Evolutionary conservation across 768 basidiomycete genomes (phyloP).

Genomic region (Dioszegia aurantiaca): DNA sequence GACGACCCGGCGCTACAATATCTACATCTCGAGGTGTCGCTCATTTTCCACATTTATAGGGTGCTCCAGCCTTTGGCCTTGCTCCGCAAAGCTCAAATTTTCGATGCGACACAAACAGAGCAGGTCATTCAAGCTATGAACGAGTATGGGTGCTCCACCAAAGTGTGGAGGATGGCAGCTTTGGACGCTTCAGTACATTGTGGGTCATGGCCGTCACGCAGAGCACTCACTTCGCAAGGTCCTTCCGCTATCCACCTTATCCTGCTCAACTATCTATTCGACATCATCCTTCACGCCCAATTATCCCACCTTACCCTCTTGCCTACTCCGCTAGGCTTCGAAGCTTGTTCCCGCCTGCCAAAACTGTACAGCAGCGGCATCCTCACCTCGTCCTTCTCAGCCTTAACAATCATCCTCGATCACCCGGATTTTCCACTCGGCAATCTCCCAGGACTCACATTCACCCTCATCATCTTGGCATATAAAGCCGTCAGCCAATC

Average conservation of each 20-base stretch:
- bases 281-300: neutral
- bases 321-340: neutral
- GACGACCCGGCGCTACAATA: no score
- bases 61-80: no score
- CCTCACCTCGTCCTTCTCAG: neutral
- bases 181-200: neutral
- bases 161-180: neutral
- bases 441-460: slow-evolving; percentile 1
- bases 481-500: neutral
- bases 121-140: no score
- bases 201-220: no score
- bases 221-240: neutral
- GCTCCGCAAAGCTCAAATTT: no score
- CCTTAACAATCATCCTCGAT: neutral
- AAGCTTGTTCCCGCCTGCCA: neutral
- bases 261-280: neutral
- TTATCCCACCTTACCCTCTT: neutral
- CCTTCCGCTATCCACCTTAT: neutral
- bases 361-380: neutral
- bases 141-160: no score
- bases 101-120: no score
- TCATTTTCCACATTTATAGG: no score
- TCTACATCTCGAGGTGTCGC: no score
- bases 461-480: slow-evolving; percentile 9
- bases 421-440: slow-evolving; percentile 1